Conservation (phyloP, 2,329 filamentous ascomycete genomes). For the Lomentospora prolificans region DNA sequence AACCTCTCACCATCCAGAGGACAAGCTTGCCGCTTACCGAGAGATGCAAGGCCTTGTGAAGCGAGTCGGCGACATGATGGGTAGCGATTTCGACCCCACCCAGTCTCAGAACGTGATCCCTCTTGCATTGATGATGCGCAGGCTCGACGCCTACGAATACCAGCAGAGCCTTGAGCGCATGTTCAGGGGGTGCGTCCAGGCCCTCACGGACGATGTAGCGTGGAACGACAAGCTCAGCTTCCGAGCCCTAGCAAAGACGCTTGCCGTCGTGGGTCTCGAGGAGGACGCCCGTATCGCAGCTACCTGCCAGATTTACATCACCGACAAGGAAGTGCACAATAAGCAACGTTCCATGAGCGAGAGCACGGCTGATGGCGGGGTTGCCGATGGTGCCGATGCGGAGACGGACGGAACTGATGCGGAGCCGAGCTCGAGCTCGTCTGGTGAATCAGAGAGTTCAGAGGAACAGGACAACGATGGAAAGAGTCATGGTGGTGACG, state of each 20-base stretch:
- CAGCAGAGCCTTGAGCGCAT: constrained; percentile 3
- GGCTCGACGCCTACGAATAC: constrained; percentile 2
- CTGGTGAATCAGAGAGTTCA: not conserved
- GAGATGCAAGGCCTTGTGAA: constrained; percentile 4
- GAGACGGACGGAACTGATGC: no score
- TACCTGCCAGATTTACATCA: constrained; percentile 7
- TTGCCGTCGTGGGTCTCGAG: constrained; percentile 3
- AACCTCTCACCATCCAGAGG: not conserved
- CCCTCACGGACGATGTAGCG: constrained; percentile 4
- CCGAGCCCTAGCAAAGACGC: not conserved
- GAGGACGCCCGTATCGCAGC: constrained; percentile 3
- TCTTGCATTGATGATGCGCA: constrained; percentile 7
- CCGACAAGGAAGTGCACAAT: constrained; percentile 2
- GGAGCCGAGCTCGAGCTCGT: no score
- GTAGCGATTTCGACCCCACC: constrained; percentile 6
- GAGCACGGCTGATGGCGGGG: not conserved
- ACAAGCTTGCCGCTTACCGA: not conserved
- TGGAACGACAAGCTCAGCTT: constrained; percentile 5
- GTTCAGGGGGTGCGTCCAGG: constrained; percentile 2
- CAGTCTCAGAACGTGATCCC: constrained; percentile 6
- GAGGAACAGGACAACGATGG: not conserved
- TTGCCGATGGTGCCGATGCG: not conserved
- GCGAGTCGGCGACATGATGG: not conserved
- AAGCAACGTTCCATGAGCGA: not conserved
- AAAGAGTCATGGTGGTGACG: not conserved